These are phyloP conservation scores for Luffa aegyptiaca DNA, from an alignment of 306 rosid genomes.

Conservation along the genomic window DNA sequence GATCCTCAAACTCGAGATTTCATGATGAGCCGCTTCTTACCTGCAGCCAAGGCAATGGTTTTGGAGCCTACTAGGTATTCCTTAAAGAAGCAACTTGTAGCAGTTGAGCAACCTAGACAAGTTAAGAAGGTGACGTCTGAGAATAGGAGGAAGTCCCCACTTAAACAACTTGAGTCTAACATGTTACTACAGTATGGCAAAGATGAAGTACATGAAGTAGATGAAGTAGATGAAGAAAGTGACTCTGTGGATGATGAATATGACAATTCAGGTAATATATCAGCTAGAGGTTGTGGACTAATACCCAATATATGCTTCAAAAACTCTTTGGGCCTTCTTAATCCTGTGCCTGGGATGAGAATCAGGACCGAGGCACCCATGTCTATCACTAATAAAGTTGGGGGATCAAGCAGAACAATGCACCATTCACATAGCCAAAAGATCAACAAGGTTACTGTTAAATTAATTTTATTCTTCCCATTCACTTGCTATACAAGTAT, in stretches of 20 bases:
- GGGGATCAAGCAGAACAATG: constrained; percentile 31
- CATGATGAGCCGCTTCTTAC: constrained; percentile 92
- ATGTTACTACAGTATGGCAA: constrained; percentile 28
- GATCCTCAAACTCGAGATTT: constrained; percentile 75
- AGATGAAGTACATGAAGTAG: constrained; percentile 34
- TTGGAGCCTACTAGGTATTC: constrained; percentile 55
- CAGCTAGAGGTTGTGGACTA: constrained; percentile 73
- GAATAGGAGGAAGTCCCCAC: constrained; percentile 31
- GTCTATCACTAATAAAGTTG: constrained; percentile 23
- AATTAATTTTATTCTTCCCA: constrained; percentile 5
- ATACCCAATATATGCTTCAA: constrained; percentile 48
- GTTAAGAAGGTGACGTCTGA: constrained; percentile 29
- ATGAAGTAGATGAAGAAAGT: constrained; percentile 48
- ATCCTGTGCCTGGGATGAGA: constrained; percentile 54
- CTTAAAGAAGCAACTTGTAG: constrained; percentile 46
- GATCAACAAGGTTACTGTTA: constrained; percentile 50
- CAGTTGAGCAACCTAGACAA: constrained; percentile 47
- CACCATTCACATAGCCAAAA: constrained; percentile 46
- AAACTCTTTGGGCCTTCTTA: constrained; percentile 57
- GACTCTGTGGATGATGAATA: constrained; percentile 40
- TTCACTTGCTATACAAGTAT: background rate
- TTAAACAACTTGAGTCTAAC: constrained; percentile 26
- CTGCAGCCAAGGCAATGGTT: constrained; percentile 95
- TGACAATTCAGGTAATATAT: constrained; percentile 27
- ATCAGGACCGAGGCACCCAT: constrained; percentile 23